Conservation (phyloP, 2,329 filamentous ascomycete genomes). For the Paraphaeosphaeria minitans region DNA sequence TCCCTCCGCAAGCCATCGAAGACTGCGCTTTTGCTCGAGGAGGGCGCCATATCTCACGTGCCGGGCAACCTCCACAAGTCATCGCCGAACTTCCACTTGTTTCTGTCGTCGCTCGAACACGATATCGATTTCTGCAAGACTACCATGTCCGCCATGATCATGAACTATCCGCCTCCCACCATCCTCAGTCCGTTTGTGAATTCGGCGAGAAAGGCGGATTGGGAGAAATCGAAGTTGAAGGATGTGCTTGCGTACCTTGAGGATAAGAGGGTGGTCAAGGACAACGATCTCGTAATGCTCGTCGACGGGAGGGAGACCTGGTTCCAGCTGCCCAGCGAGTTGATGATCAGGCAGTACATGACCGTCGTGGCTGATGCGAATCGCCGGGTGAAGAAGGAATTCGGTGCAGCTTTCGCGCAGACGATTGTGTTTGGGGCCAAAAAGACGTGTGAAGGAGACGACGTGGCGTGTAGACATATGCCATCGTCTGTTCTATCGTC, state of each 20-base stretch:
- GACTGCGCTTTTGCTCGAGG: constrained; percentile 42
- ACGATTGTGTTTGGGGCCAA: constrained; percentile 62
- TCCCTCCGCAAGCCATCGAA: constrained; percentile 40
- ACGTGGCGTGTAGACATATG: constrained; percentile 59
- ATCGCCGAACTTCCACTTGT: constrained; percentile 57
- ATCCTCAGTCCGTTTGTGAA: constrained; percentile 54
- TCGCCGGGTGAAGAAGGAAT: constrained; percentile 55
- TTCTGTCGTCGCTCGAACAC: constrained; percentile 57
- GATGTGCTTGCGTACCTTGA: constrained; percentile 56
- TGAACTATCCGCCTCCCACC: constrained; percentile 64
- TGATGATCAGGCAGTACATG: constrained; percentile 68
- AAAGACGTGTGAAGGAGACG: constrained; percentile 58
- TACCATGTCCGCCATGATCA: constrained; percentile 61
- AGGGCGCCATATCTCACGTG: constrained; percentile 33
- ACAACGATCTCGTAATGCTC: constrained; percentile 67
- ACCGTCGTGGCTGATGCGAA: constrained; percentile 60
- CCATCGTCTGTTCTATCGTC: constrained; percentile 58
- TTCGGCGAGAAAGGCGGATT: constrained; percentile 30
- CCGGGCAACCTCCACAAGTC: constrained; percentile 38
- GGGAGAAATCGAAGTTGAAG: constrained; percentile 53
- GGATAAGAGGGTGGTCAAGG: constrained; percentile 53
- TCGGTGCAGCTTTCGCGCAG: constrained; percentile 56
- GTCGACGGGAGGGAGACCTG: constrained; percentile 68
- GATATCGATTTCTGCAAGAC: constrained; percentile 62
- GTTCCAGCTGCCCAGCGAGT: constrained; percentile 68